Evolutionary conservation across 768 basidiomycete genomes (phyloP).

Genomic region (Boletus patriciae): DNA sequence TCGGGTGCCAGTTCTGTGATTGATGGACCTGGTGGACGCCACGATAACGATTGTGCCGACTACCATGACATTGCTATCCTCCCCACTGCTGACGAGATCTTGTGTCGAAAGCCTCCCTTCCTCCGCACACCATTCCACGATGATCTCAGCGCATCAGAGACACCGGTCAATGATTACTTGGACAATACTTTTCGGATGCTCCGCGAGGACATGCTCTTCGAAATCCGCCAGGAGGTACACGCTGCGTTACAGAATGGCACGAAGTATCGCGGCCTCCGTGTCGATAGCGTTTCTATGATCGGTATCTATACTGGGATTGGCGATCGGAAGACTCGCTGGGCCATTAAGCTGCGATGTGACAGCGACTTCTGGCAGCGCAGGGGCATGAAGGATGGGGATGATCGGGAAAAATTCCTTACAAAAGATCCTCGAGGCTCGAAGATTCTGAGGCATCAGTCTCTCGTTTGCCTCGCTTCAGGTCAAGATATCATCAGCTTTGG

Average conservation of each 20-base stretch:
- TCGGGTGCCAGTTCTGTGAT: constrained; percentile 21
- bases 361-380: constrained; percentile 38
- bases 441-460: constrained; percentile 52
- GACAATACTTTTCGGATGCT: constrained; percentile 67
- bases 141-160: constrained; percentile 19
- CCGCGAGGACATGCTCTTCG: constrained; percentile 62
- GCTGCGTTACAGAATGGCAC: constrained; percentile 39
- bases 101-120: constrained; percentile 46
- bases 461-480: constrained; percentile 51
- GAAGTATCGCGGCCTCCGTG: constrained; percentile 33
- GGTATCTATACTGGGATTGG: constrained; percentile 36
- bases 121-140: constrained; percentile 39
- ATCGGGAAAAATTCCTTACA: constrained; percentile 36
- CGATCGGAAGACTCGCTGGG: constrained; percentile 38
- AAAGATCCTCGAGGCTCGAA: constrained; percentile 33
- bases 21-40: constrained; percentile 56
- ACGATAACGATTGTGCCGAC: constrained; percentile 65
- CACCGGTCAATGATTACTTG: constrained; percentile 45
- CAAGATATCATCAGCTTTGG: constrained; percentile 53
- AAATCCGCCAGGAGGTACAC: constrained; percentile 54
- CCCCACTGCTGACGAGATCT: constrained; percentile 61
- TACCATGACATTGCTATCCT: constrained; percentile 58
- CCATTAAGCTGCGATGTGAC: constrained; percentile 38
- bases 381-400: constrained; percentile 23
- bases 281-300: constrained; percentile 34